phyloP scores from a whole-genome alignment of 2,329 filamentous ascomycete genomes.

The Paecilomyces variotii region DNA sequence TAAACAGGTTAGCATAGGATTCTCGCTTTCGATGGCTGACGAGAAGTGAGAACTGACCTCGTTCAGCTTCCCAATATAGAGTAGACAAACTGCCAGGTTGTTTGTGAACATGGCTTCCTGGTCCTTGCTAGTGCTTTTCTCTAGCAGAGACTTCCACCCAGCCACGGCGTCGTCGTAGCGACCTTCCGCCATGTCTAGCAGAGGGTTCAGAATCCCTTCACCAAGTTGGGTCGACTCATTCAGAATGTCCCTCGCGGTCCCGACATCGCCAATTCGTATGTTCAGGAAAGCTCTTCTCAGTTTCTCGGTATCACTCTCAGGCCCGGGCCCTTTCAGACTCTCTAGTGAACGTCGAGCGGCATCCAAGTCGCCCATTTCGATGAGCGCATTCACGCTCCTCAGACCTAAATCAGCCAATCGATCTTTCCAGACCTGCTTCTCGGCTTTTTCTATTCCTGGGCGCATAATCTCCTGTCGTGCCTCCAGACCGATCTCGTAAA shows the following conservation, averaged over 20 bases:
- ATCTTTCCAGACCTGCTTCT: constrained; percentile 59
- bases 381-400: constrained; percentile 46
- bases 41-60: constrained; percentile 44
- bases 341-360: constrained; percentile 68
- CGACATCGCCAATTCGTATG: constrained; percentile 69
- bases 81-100: constrained; percentile 73
- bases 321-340: constrained; percentile 40
- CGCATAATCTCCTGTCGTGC: constrained; percentile 55
- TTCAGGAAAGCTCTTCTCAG: constrained; percentile 56
- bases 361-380: constrained; percentile 71
- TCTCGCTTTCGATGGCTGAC: not conserved
- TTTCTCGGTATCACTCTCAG: constrained; percentile 23
- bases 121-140: constrained; percentile 35
- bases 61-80: constrained; percentile 71
- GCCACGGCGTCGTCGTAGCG: constrained; percentile 57
- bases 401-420: constrained; percentile 69
- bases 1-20: constrained; percentile 2
- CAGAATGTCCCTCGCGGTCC: constrained; percentile 55
- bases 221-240: constrained; percentile 30
- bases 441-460: constrained; percentile 45
- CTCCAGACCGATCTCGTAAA: constrained; percentile 80
- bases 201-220: constrained; percentile 41
- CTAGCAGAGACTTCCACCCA: constrained; percentile 51
- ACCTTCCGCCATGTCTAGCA: constrained; percentile 72
- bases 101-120: constrained; percentile 65